Evolutionary conservation across 2,329 filamentous ascomycete species (phyloP).

Genomic region (Penicillium sp.): DNA sequence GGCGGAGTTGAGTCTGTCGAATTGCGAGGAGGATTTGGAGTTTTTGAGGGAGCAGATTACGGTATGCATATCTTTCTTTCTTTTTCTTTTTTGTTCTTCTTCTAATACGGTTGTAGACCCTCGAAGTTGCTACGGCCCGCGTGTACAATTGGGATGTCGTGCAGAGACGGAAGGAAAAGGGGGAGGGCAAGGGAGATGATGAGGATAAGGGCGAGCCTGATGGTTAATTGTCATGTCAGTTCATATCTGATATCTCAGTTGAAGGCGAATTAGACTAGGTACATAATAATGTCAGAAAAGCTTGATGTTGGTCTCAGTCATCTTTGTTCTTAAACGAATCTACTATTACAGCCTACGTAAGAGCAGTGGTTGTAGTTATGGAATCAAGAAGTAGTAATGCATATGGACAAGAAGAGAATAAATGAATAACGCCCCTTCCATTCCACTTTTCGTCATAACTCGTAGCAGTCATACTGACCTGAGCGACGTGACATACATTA

Average conservation of each 20-base stretch:
- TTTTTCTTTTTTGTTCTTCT: conserved; percentile 4
- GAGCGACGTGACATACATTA: conserved; percentile 5
- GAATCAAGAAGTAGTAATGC: neutral
- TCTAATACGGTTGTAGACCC: conserved; percentile 57
- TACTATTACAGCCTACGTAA: neutral
- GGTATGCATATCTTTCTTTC: conserved; percentile 48
- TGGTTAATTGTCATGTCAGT: conserved; percentile 6
- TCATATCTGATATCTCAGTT: neutral
- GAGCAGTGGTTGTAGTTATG: neutral
- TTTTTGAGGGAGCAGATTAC: conserved; percentile 96
- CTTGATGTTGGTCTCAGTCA: neutral
- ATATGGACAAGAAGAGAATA: conserved; percentile 5
- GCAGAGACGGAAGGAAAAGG: conserved; percentile 87
- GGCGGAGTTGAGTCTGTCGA: conserved; percentile 73
- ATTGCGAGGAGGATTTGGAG: conserved; percentile 94
- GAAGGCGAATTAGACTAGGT: neutral
- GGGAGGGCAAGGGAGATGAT: conserved; percentile 48
- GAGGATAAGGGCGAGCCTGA: conserved; percentile 31
- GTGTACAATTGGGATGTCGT: conserved; percentile 99
- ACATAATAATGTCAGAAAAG: neutral
- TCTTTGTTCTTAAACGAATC: neutral
- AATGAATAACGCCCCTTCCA: conserved; percentile 12
- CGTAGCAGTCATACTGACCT: neutral
- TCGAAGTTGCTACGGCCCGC: conserved; percentile 91
- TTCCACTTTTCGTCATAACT: conserved; percentile 1